Evolutionary conservation across 169 alveolate species (phyloP).

Genomic region (Perkinsus chesapeaki): DNA sequence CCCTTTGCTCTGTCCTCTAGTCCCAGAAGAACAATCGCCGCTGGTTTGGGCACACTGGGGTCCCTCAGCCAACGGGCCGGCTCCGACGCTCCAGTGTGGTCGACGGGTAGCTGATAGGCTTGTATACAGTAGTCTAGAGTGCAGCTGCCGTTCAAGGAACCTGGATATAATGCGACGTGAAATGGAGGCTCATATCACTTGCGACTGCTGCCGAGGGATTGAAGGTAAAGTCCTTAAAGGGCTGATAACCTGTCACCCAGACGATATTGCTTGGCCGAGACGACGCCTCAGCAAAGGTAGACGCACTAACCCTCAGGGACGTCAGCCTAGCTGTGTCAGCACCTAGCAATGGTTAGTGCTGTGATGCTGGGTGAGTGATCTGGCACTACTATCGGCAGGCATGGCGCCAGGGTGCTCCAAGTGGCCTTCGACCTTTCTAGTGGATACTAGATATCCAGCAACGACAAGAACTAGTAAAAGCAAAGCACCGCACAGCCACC

Average conservation of each 20-base stretch:
- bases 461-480: not conserved
- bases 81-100: not conserved
- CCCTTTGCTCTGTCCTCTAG: not conserved
- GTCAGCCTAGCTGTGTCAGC: not conserved
- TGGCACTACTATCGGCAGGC: not conserved
- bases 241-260: not conserved
- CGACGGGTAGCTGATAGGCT: not conserved
- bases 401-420: not conserved
- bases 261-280: not conserved
- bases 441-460: not conserved
- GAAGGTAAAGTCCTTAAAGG: not conserved
- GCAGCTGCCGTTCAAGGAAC: not conserved
- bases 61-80: not conserved
- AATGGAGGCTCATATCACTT: not conserved
- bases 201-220: not conserved
- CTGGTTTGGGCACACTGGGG: not conserved
- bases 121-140: not conserved
- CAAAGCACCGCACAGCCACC: not conserved
- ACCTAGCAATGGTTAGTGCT: not conserved
- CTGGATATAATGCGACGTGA: not conserved
- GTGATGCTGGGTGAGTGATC: not conserved
- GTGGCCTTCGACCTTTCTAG: not conserved
- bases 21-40: not conserved
- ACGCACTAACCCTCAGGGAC: not conserved
- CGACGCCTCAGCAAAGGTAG: not conserved